Conservation (phyloP, 2,329 filamentous ascomycete species). For the Xylaria hypoxylon region DNA sequence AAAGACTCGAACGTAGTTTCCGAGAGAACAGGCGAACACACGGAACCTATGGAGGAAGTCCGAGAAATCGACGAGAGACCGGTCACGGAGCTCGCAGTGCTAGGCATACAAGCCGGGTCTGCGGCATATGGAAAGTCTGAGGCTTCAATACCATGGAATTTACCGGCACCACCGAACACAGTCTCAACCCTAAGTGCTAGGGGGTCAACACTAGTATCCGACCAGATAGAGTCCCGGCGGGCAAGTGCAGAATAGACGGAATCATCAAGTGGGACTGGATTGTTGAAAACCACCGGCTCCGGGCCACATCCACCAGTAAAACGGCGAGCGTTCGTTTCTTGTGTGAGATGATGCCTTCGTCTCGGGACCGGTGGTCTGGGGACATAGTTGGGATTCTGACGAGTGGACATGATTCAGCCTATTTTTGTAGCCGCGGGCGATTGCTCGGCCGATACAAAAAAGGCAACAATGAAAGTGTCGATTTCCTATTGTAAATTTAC, state of each 20-base stretch:
- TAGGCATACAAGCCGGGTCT: constrained; percentile 18
- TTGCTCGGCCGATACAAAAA: neutral
- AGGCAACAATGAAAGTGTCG: neutral
- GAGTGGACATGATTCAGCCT: constrained; percentile 17
- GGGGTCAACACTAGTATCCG: constrained; percentile 26
- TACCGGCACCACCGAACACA: constrained; percentile 23
- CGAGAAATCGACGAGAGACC: constrained; percentile 39
- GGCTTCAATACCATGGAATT: constrained; percentile 31
- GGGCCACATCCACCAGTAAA: neutral
- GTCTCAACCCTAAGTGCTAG: constrained; percentile 25
- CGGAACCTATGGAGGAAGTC: constrained; percentile 34
- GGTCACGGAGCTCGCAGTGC: constrained; percentile 35
- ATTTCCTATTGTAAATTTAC: neutral
- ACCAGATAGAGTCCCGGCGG: constrained; percentile 35
- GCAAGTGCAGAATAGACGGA: constrained; percentile 17
- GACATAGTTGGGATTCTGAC: neutral
- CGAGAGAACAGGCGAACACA: constrained; percentile 40
- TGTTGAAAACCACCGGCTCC: constrained; percentile 26
- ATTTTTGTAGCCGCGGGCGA: neutral
- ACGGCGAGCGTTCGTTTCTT: neutral
- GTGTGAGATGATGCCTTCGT: neutral
- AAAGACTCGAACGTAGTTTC: constrained; percentile 38
- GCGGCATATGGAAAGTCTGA: constrained; percentile 24
- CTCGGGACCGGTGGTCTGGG: constrained; percentile 1
- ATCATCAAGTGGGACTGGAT: constrained; percentile 19